Conservation (phyloP, 768 basidiomycete genomes). For the Rhizopogon rudus region DNA sequence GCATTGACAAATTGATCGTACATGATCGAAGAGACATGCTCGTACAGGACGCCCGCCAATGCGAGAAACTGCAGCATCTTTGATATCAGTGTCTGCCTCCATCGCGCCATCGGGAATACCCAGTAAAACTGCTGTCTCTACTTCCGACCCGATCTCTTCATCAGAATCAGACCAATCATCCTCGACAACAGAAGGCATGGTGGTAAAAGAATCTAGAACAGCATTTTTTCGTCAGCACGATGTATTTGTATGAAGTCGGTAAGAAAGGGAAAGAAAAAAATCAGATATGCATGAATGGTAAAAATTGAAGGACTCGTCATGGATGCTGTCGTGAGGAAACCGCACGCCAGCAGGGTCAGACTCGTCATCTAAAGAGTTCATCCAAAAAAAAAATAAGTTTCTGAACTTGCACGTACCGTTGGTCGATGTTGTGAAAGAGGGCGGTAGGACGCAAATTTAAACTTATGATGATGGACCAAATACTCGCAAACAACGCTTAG, state of each 20-base stretch:
- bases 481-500: neutral
- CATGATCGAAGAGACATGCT: conserved; percentile 41
- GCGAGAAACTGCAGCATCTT: conserved; percentile 81
- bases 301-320: conserved; percentile 61
- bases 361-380: conserved; percentile 71
- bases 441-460: conserved; percentile 16
- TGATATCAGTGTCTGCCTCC: conserved; percentile 50
- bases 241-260: neutral
- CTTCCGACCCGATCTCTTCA: conserved; percentile 47
- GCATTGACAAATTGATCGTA: conserved; percentile 43
- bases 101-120: conserved; percentile 78
- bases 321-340: conserved; percentile 50
- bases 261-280: neutral
- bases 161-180: conserved; percentile 84
- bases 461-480: conserved; percentile 1
- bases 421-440: conserved; percentile 7
- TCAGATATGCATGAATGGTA: conserved; percentile 98
- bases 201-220: conserved; percentile 4
- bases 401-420: conserved; percentile 16
- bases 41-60: conserved; percentile 90
- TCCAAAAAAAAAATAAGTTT: conserved; percentile 23
- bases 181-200: conserved; percentile 39
- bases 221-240: conserved; percentile 10
- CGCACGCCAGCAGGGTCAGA: conserved; percentile 59
- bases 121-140: conserved; percentile 71